Evolutionary conservation across 208 protist species (phyloP), one percentile per base, ranked within the genome.

Genomic region (Acanthamoeba divionensis): DNA sequence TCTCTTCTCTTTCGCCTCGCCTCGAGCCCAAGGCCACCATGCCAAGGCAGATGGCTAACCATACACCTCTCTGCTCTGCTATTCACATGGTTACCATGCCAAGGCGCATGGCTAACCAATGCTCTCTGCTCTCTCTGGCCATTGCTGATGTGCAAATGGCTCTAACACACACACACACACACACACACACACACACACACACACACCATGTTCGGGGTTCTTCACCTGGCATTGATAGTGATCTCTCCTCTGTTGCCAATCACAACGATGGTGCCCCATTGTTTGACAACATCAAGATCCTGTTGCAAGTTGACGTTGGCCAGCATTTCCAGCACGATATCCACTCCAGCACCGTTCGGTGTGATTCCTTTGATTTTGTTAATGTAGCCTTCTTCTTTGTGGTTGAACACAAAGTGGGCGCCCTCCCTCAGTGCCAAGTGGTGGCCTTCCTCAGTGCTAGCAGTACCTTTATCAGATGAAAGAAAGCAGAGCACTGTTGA

Each of bases 241-340:
- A 86, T 86, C 54, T 86, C 55, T 50, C 77, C 77, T 45, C 77
- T 31, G 77, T 57, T 86, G n/a, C 77, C 77, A 3, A 80, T 50
- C 33, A 86, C 52, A 26, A 86, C 77, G 29, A 86, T 29, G 0
- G 55, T 65, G 48, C 77, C 55, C 12, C 52, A 29, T 8, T 57
- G 77, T 44, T 86, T 86, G 48, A 86, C 67, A 12, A 86, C 7
- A 24, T 86, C 38, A n/a, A 86, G 77, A 41, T 86, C 77, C 26
- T 86, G 38, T 33, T 36, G 33, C 8, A 86, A 57, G 54, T 86
- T 86, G 18, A 86, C 77, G 38, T 86, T 86, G 47, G 77, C 77
- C 29, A 86, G 54, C 77, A 86, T 86, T 44, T 86, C 77, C 54
- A 86, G 44, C 21, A 86, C 54, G 54, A 86, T n/a, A 41, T 86